phyloP scores from a whole-genome alignment of 345 rosid species.

The Corymbia maculata region DNA sequence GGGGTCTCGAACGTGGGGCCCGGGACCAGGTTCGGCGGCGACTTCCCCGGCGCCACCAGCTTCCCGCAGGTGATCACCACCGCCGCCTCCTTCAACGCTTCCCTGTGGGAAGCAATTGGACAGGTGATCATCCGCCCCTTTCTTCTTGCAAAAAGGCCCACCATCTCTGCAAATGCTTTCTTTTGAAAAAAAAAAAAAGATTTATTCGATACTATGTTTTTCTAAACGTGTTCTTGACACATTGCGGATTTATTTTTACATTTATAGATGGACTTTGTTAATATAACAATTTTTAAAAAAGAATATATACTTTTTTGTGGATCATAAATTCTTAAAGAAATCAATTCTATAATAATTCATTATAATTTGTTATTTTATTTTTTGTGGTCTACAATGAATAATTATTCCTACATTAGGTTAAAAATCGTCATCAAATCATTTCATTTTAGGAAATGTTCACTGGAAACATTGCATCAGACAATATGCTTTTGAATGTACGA shows the following conservation, averaged over 20 bases:
- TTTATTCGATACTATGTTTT: neutral
- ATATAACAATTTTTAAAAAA: too few species aligned
- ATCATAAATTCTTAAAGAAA: too few species aligned
- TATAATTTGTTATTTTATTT: too few species aligned
- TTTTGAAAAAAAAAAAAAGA: neutral
- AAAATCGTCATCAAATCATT: too few species aligned
- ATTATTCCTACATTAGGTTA: too few species aligned
- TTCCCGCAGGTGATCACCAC: constrained; percentile 90
- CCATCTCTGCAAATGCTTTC: neutral
- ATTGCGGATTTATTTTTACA: neutral
- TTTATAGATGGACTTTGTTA: too few species aligned
- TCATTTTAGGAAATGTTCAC: neutral
- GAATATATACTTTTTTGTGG: too few species aligned
- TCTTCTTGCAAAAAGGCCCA: neutral
- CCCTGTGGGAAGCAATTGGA: constrained; percentile 83
- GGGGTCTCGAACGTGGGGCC: constrained; percentile 83
- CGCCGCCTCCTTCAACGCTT: constrained; percentile 76
- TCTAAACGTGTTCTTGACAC: neutral
- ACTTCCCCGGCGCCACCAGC: constrained; percentile 71
- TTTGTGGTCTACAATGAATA: too few species aligned
- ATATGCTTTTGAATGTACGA: neutral
- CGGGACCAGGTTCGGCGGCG: constrained; percentile 57
- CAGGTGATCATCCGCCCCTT: constrained; percentile 26
- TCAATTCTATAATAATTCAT: too few species aligned
- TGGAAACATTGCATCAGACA: neutral